These are phyloP conservation scores for Dalbergia cultrata DNA, from an alignment of 306 rosid genomes.

Conservation along the genomic window DNA sequence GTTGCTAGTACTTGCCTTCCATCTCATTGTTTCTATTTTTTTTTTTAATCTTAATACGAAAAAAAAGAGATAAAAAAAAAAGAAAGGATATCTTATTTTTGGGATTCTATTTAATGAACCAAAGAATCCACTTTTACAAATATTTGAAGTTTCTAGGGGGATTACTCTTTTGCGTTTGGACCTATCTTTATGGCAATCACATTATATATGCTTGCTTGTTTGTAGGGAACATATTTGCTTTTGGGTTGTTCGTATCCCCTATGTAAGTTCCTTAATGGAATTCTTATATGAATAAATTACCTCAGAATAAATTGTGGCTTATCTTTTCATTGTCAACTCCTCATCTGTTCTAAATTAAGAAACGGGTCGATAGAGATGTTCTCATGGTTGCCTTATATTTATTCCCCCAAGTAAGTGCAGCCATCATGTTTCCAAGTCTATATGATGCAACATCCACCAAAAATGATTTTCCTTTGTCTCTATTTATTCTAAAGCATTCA, in stretches of 20 bases:
- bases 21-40: too few species aligned
- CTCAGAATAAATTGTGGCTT: constrained; percentile 37
- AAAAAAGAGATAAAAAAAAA: too few species aligned
- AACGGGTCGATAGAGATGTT: constrained; percentile 88
- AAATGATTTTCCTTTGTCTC: constrained; percentile 14
- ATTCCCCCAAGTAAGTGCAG: constrained; percentile 57
- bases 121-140: too few species aligned
- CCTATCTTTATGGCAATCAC: too few species aligned
- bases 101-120: too few species aligned
- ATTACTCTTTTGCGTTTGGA: too few species aligned
- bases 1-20: too few species aligned
- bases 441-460: constrained; percentile 15
- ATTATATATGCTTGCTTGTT: constrained; percentile 18
- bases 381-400: constrained; percentile 90
- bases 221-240: constrained; percentile 91
- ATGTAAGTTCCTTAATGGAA: constrained; percentile 66
- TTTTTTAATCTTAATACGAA: too few species aligned
- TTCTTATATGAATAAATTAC: background rate
- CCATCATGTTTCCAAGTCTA: constrained; percentile 12
- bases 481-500: constrained; percentile 36
- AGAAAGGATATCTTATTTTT: too few species aligned
- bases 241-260: constrained; percentile 91
- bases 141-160: too few species aligned
- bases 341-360: constrained; percentile 52
- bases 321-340: constrained; percentile 27